Evolutionary conservation across 352 stramenopile species (phyloP).

Genomic region (Pythium phragmiticola): DNA sequence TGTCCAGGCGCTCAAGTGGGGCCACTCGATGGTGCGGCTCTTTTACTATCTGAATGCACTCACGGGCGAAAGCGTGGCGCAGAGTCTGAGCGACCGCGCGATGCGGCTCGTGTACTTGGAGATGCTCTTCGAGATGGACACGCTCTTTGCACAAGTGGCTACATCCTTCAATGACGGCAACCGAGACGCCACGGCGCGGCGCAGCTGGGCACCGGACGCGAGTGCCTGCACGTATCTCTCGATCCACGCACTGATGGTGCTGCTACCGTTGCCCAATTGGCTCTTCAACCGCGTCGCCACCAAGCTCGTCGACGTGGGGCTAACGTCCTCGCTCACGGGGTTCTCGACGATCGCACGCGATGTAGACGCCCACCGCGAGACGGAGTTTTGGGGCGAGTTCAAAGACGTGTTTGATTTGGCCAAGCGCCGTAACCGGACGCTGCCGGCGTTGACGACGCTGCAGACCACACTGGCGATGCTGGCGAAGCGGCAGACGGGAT

Average conservation of each 20-base stretch:
- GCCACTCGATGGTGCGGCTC: constrained; percentile 66
- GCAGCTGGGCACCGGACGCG: constrained; percentile 49
- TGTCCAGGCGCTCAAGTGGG: constrained; percentile 83
- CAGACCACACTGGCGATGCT: constrained; percentile 39
- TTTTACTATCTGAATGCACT: constrained; percentile 84
- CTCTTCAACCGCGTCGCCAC: constrained; percentile 62
- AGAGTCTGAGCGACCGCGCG: constrained; percentile 61
- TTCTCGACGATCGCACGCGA: constrained; percentile 58
- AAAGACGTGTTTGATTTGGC: constrained; percentile 78
- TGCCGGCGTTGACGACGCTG: constrained; percentile 54
- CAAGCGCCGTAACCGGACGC: constrained; percentile 32
- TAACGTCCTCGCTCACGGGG: constrained; percentile 32
- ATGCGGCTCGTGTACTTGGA: constrained; percentile 72
- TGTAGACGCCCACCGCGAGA: constrained; percentile 41
- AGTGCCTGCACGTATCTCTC: constrained; percentile 61
- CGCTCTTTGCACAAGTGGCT: constrained; percentile 53
- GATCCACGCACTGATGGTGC: constrained; percentile 60
- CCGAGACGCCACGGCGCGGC: constrained; percentile 3
- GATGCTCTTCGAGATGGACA: constrained; percentile 63
- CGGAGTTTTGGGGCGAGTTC: constrained; percentile 66
- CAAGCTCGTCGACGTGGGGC: constrained; percentile 57
- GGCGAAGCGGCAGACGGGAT: constrained; percentile 12
- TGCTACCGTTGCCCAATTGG: constrained; percentile 72
- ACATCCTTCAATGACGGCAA: constrained; percentile 12
- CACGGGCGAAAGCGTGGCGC: constrained; percentile 45